Conservation (phyloP, 306 rosid genomes). For the Albizia julibrissin region DNA sequence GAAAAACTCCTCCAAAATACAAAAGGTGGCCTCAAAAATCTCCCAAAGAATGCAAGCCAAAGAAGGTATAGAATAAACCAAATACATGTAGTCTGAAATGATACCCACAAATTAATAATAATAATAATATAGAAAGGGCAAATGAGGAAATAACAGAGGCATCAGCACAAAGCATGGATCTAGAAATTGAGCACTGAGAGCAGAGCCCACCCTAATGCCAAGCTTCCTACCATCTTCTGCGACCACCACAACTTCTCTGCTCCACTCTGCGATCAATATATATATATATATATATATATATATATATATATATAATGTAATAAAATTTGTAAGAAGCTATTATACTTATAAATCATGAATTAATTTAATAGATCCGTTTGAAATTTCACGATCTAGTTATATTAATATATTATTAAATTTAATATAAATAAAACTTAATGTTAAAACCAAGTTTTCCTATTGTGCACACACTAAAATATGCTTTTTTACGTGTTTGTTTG, state of each 20-base stretch:
- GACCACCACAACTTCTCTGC: constrained; percentile 44
- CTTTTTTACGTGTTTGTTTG: too few species aligned
- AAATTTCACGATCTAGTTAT: too few species aligned
- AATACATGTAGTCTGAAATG: constrained; percentile 5
- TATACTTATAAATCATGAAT: not conserved
- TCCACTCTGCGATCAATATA: constrained; percentile 50
- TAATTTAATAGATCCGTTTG: too few species aligned
- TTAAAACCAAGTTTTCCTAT: too few species aligned
- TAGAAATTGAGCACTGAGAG: constrained; percentile 40
- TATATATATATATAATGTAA: not conserved
- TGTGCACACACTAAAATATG: too few species aligned
- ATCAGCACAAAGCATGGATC: not conserved
- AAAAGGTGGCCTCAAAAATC: constrained; percentile 42
- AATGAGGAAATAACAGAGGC: not conserved
- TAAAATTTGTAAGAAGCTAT: not conserved
- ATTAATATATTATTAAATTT: too few species aligned
- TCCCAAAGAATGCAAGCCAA: constrained; percentile 57
- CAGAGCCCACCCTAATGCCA: constrained; percentile 46
- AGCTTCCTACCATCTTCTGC: constrained; percentile 52
- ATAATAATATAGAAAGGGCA: not conserved
- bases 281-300: not conserved
- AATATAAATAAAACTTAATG: too few species aligned
- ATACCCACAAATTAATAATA: constrained; percentile 1
- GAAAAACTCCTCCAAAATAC: constrained; percentile 19
- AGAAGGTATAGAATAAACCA: not conserved